Evolutionary conservation across 2,329 filamentous ascomycete genomes (phyloP).

Genomic region (Rutstroemia sp.): DNA sequence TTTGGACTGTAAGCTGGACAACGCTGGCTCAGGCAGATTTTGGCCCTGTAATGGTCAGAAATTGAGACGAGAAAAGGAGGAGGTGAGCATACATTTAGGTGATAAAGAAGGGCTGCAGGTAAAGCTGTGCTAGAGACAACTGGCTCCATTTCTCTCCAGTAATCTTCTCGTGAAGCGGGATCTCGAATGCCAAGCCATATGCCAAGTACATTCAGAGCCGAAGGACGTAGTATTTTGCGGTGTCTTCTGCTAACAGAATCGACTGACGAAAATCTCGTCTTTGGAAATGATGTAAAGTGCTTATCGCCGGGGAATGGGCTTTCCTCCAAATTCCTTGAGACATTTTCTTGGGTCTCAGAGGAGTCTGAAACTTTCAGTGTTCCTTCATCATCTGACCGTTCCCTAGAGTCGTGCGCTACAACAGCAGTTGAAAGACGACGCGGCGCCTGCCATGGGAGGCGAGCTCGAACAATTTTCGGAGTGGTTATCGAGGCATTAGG

Average conservation of each 20-base stretch:
- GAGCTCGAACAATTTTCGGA: background rate
- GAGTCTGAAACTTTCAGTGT: too few species aligned
- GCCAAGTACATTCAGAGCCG: conserved; percentile 7
- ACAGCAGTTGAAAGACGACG: background rate
- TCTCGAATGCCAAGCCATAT: conserved; percentile 16
- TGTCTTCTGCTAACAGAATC: background rate
- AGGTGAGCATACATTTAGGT: conserved; percentile 7
- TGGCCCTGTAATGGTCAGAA: background rate
- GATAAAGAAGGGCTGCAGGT: conserved; percentile 12
- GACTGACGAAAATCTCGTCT: too few species aligned
- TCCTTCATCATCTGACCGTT: background rate
- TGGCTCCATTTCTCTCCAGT: conserved; percentile 6
- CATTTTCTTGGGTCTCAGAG: too few species aligned
- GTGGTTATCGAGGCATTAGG: background rate
- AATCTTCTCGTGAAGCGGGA: conserved; percentile 5
- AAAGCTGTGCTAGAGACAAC: conserved; percentile 6
- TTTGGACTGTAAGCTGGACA: background rate
- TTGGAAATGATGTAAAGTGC: too few species aligned
- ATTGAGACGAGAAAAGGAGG: background rate
- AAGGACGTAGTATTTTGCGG: background rate
- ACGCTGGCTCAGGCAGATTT: background rate
- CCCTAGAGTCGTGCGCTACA: background rate
- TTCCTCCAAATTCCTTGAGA: too few species aligned
- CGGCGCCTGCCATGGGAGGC: background rate
- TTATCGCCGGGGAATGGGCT: too few species aligned